Base-by-base conservation (phyloP, 73 alveolate species). In the Effrenium voratum region DNA sequence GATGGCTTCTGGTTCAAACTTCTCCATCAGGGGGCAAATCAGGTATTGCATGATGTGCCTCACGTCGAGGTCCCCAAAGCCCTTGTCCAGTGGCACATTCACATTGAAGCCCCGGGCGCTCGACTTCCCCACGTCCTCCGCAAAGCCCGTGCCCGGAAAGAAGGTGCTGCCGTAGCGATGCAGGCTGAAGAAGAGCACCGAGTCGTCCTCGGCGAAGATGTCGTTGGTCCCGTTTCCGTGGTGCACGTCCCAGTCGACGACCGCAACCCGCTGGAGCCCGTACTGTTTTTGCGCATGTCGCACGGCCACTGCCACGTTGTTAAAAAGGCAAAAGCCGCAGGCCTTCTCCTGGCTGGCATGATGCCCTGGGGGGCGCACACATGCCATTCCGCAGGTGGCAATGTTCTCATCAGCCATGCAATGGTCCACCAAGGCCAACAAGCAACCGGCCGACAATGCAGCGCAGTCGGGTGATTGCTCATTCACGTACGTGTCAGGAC, bases 181-280 rank as follows among this genome's bases (percentile, higher is more conserved):
- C 81, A 99, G 99, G 36, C 99, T 98, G 79, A 99, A 99, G 98
- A 99, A 99, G 49, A 99, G 98, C 43, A 99, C 99, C 91, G 99
- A 88, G 41, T 99, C 99, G 93, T 99, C 99, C n/a, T 99, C 99
- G 59, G 99, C 96, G 99, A 99, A 99, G 6, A 99, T 99, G 70
- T 99, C 98, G 77, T 99, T 99, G 0, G 99, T 99, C n/a, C 99
- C 99, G 98, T 99, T 99, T n/a, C 99, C 99, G 92, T 99, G 99
- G 91, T 99, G 99, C 34, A 99, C 99, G 86, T 99, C 99, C 99
- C 99, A 99, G 97, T 99, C 99, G 44, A 99, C 86, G 49, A 99
- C 99, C 82, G 99, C 99, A 73, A 99, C 99, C 72, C 99, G 99
- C 88, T 99, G 93, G 41, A 95, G 99, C 3, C 99, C 99, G 57